A percentile compares a stretch with the other conserved stretches of the same genome.
phyloP scores from a whole-genome alignment of 352 stramenopile genomes.

The Globisporangium abappressorium region DNA sequence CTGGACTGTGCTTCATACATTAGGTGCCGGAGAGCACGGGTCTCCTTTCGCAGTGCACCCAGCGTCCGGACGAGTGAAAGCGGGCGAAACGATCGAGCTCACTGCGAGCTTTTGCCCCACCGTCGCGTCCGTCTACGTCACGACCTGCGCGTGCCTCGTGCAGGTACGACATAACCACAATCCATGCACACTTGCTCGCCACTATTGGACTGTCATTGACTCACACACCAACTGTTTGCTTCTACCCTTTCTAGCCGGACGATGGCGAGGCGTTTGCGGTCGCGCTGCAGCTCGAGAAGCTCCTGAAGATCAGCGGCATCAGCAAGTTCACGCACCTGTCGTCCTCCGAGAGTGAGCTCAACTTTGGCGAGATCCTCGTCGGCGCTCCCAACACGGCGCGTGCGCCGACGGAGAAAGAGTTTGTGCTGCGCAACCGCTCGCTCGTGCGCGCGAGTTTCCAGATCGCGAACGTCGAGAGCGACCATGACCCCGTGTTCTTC shows the following conservation, averaged over 20 bases:
- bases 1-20: background rate
- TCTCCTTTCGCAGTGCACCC: slow-evolving; percentile 83
- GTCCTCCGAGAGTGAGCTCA: slow-evolving; percentile 69
- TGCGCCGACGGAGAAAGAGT: slow-evolving; percentile 64
- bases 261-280: slow-evolving; percentile 20
- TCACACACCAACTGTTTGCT: background rate
- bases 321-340: slow-evolving; percentile 90
- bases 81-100: slow-evolving; percentile 64
- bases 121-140: slow-evolving; percentile 84
- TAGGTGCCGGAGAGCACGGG: slow-evolving; percentile 52
- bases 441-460: slow-evolving; percentile 86
- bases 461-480: slow-evolving; percentile 70
- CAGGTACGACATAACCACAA: slow-evolving; percentile 36
- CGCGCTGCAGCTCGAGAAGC: slow-evolving; percentile 30
- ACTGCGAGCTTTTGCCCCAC: slow-evolving; percentile 68
- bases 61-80: slow-evolving; percentile 51
- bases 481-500: slow-evolving; percentile 85
- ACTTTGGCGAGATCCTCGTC: slow-evolving; percentile 86
- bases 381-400: slow-evolving; percentile 38
- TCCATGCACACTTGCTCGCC: background rate
- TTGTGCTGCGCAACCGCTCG: slow-evolving; percentile 88
- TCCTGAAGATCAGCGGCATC: slow-evolving; percentile 86
- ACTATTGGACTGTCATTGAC: no score
- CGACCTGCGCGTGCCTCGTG: slow-evolving; percentile 59
- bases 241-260: slow-evolving; percentile 26